phyloP scores from a whole-genome alignment of 768 basidiomycete species.

The Crassisporium funariophilum region DNA sequence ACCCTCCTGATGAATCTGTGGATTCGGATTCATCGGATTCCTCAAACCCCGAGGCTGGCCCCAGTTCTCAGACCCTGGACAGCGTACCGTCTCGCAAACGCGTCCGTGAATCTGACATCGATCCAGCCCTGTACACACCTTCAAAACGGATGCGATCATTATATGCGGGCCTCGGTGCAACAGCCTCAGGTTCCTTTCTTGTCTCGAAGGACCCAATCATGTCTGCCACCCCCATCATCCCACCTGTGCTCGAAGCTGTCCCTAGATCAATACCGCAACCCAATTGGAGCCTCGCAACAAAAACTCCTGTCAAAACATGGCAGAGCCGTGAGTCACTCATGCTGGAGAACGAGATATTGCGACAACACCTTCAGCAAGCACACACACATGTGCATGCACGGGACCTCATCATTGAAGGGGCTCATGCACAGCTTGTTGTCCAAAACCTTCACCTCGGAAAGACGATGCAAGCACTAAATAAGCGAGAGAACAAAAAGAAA shows the following conservation, averaged over 20 bases:
- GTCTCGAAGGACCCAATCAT: conserved; percentile 17
- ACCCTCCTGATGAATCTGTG: conserved; percentile 6
- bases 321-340: conserved; percentile 1
- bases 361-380: conserved; percentile 3
- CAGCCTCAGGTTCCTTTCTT: conserved; percentile 27
- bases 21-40: no score
- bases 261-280: not conserved
- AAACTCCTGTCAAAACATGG: not conserved
- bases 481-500: conserved; percentile 17
- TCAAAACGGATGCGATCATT: conserved; percentile 14
- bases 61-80: not conserved
- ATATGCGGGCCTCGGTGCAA: conserved; percentile 12
- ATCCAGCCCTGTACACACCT: not conserved
- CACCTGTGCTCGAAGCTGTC: conserved; percentile 9
- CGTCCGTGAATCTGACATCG: not conserved
- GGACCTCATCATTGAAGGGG: conserved; percentile 16
- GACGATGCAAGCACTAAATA: conserved; percentile 12
- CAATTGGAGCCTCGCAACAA: not conserved
- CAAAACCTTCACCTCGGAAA: conserved; percentile 20
- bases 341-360: not conserved
- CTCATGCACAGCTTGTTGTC: conserved; percentile 18
- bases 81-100: not conserved
- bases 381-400: not conserved
- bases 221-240: conserved; percentile 10
- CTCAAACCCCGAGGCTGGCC: not conserved